Conservation (phyloP, 148 eudicot species). For the Arctostaphylos glauca region DNA sequence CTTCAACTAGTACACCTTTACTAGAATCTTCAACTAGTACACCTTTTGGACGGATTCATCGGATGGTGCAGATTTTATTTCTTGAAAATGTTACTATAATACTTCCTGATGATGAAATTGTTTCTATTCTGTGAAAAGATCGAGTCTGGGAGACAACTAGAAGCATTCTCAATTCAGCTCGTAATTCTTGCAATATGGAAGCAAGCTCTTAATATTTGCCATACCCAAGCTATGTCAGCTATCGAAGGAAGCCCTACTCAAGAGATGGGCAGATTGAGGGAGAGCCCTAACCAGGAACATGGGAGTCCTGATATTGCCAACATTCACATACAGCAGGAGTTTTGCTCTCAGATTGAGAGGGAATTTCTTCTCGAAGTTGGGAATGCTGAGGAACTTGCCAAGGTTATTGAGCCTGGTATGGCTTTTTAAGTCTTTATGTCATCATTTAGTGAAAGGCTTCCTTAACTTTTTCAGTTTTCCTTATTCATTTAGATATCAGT, state of each 20-base stretch:
- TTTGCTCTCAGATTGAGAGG: constrained; percentile 59
- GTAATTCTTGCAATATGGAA: constrained; percentile 91
- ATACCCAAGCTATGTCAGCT: constrained; percentile 77
- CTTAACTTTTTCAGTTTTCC: background rate
- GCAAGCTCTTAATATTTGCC: constrained; percentile 87
- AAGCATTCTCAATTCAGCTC: constrained; percentile 95
- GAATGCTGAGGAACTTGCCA: constrained; percentile 76
- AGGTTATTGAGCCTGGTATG: constrained; percentile 72
- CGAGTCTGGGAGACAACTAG: constrained; percentile 59
- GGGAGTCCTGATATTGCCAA: constrained; percentile 41
- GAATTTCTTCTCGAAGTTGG: constrained; percentile 78
- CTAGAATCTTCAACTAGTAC: background rate
- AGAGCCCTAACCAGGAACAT: constrained; percentile 35
- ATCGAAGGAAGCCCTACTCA: constrained; percentile 62
- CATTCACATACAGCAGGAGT: constrained; percentile 41
- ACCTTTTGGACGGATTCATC: background rate
- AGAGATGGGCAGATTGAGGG: constrained; percentile 37
- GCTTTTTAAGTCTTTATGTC: background rate
- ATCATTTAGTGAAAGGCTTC: constrained; percentile 11
- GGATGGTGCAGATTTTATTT: background rate
- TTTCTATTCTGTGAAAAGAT: constrained; percentile 38
- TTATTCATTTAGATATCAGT: background rate
- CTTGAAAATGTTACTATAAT: background rate
- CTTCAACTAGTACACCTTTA: background rate
- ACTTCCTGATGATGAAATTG: constrained; percentile 5